Evolutionary conservation across 176 grass and related monocot species (phyloP), one percentile per base, ranked within the genome.

Genomic region (Raddia guianensis): DNA sequence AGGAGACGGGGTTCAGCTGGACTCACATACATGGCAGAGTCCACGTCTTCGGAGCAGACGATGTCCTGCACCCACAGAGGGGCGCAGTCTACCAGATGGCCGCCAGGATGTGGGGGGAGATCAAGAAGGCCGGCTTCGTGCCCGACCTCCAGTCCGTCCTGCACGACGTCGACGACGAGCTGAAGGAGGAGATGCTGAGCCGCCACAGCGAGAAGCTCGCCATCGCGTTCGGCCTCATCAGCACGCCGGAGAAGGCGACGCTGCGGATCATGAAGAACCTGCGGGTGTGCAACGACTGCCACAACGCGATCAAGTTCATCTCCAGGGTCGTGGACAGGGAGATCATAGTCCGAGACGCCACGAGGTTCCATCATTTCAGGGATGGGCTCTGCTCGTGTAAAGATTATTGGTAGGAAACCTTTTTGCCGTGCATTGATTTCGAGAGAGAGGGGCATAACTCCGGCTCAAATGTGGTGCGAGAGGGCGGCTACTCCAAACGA

Each of bases 1-100:
- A 98, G 50, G 95, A 98, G 79, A 89, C 90, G 9, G 95, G 92
- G 43, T 78, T 91, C 79, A 98, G 92, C 82, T 97, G 90, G 90
- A 88, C 70, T 43, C 70, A 89, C 79, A 50, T 90, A 70, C 81
- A 81, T 12, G 78, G 72, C 42, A 87, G 80, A 33, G 84, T 90
- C 34, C 91, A 97, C 15, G 82, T 86, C 68, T 97, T 97, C 2
- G 86, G 83, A n/a, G 94, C 80, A 37, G 88, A 93, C 12, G 91
- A 97, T n/a, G 40, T 67, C 43, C 58, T 87, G 21, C 91, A 97
- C 44, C 91, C 87, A 0, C 79, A 91, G 52, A 90, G 89, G 53
- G 65, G 85, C 40, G 82, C 74, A 1, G 87, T 94, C 42, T 91
- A 90, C 68, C 56, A 63, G 70, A 88, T 83, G 68, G 87, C 85